A percentile compares a stretch with the other conserved stretches of the same genome.
Evolutionary conservation across 2,329 filamentous ascomycete species (phyloP).

Genomic region (Dendrostoma leiphaemia): DNA sequence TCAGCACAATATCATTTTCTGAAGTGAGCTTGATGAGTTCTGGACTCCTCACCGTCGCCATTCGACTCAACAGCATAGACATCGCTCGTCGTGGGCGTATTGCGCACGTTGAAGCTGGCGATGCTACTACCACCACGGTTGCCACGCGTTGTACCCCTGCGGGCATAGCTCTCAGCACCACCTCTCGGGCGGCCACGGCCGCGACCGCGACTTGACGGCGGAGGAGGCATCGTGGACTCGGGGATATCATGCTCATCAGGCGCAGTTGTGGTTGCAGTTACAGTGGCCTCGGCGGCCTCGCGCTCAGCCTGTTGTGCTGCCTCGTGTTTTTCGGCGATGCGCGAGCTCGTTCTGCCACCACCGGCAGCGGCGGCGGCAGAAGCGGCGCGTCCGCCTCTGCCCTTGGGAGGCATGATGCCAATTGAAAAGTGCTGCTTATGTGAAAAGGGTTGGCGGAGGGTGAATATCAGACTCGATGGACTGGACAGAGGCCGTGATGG

Average conservation of each 20-base stretch:
- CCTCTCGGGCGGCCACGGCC: slow-evolving; percentile 1
- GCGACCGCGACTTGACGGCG: neutral
- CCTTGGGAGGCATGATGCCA: slow-evolving; percentile 13
- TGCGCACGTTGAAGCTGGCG: neutral
- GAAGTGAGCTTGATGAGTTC: too few species aligned
- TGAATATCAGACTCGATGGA: neutral
- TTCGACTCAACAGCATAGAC: slow-evolving; percentile 1
- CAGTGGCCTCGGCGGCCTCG: slow-evolving; percentile 10
- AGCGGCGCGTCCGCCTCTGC: slow-evolving; percentile 7
- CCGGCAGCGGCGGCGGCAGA: slow-evolving; percentile 1
- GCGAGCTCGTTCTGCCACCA: slow-evolving; percentile 14
- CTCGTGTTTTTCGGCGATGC: slow-evolving; percentile 11
- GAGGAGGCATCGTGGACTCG: slow-evolving; percentile 1
- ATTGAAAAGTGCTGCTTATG: neutral
- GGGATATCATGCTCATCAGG: slow-evolving; percentile 4
- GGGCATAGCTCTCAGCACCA: slow-evolving; percentile 8
- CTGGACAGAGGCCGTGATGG: neutral
- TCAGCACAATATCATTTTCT: neutral
- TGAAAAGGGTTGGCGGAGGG: neutral
- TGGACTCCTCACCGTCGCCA: neutral
- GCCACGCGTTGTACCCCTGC: slow-evolving; percentile 8
- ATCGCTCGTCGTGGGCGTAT: neutral
- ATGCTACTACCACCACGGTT: slow-evolving; percentile 2
- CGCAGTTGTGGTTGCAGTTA: slow-evolving; percentile 6
- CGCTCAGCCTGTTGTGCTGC: slow-evolving; percentile 13